A percentile compares a stretch with the other conserved stretches of the same genome.
Conservation (phyloP, 2,329 filamentous ascomycete species). For the Fusarium siculi region DNA sequence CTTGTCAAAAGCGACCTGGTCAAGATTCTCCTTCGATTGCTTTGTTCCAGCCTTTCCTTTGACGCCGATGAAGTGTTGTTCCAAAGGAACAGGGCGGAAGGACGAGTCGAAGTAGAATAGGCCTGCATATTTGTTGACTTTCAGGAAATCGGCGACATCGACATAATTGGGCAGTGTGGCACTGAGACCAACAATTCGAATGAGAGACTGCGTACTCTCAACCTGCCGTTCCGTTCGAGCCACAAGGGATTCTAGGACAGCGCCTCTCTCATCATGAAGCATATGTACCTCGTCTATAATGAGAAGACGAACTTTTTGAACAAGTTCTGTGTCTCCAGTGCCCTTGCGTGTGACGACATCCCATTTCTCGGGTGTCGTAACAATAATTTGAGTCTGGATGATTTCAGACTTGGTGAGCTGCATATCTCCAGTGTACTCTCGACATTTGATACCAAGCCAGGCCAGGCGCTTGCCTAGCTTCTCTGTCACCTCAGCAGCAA, state of each 20-base stretch:
- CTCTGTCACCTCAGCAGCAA: conserved; percentile 95
- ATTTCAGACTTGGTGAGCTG: conserved; percentile 97
- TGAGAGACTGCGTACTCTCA: conserved; percentile 96
- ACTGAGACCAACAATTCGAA: conserved; percentile 94
- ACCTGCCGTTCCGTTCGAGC: conserved; percentile 95
- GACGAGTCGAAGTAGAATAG: conserved; percentile 97
- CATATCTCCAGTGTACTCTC: conserved; percentile 98
- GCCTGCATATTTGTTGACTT: conserved; percentile 91
- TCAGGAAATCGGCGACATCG: conserved; percentile 96
- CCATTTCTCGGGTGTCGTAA: conserved; percentile 99
- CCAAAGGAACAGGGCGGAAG: conserved; percentile 93
- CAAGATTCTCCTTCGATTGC: conserved; percentile 87
- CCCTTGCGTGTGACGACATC: conserved; percentile 98
- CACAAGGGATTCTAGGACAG: conserved; percentile 94
- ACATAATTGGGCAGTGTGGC: conserved; percentile 96
- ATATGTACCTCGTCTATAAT: conserved; percentile 99
- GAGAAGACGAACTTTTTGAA: conserved; percentile 93
- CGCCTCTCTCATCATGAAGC: conserved; percentile 97
- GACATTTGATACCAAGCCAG: conserved; percentile 92
- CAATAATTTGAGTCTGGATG: conserved; percentile 94
- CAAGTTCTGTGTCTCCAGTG: conserved; percentile 95
- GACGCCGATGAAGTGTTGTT: conserved; percentile 97
- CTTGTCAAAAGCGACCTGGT: conserved; percentile 90
- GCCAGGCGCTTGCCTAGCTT: conserved; percentile 91
- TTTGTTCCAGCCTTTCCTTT: conserved; percentile 89